These are phyloP conservation scores for Penicillium canariense DNA, from an alignment of 495 filamentous ascomycete genomes.

Conservation along the genomic window DNA sequence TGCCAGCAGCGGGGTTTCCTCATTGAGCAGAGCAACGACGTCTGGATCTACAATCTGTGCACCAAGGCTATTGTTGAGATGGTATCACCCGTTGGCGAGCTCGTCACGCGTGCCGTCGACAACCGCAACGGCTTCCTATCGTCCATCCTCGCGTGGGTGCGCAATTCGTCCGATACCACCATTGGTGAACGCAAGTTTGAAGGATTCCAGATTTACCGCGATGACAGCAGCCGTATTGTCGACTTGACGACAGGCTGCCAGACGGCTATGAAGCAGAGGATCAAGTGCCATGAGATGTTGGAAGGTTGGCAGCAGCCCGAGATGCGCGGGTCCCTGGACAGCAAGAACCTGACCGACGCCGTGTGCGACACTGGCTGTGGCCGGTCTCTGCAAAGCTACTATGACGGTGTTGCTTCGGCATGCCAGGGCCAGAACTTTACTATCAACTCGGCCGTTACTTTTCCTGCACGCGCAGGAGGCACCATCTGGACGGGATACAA, in stretches of 20 bases:
- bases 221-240: background rate
- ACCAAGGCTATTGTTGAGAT: conserved; percentile 75
- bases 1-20: conserved; percentile 34
- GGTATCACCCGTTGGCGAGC: conserved; percentile 40
- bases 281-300: conserved; percentile 1
- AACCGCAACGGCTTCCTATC: conserved; percentile 11
- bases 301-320: background rate
- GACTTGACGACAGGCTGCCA: background rate
- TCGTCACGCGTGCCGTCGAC: conserved; percentile 13
- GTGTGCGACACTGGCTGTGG: conserved; percentile 3
- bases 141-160: conserved; percentile 8
- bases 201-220: conserved; percentile 2
- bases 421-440: background rate
- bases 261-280: background rate
- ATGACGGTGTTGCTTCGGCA: background rate
- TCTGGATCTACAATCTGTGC: conserved; percentile 66
- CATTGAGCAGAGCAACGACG: conserved; percentile 36
- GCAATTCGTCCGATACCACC: background rate
- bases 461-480: background rate
- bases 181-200: conserved; percentile 6
- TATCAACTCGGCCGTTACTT: background rate
- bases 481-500: conserved; percentile 12
- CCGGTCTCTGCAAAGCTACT: background rate
- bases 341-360: conserved; percentile 6
- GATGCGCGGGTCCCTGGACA: conserved; percentile 1